Conservation (phyloP, 2,329 filamentous ascomycete species). For the Ramularia endophylla region DNA sequence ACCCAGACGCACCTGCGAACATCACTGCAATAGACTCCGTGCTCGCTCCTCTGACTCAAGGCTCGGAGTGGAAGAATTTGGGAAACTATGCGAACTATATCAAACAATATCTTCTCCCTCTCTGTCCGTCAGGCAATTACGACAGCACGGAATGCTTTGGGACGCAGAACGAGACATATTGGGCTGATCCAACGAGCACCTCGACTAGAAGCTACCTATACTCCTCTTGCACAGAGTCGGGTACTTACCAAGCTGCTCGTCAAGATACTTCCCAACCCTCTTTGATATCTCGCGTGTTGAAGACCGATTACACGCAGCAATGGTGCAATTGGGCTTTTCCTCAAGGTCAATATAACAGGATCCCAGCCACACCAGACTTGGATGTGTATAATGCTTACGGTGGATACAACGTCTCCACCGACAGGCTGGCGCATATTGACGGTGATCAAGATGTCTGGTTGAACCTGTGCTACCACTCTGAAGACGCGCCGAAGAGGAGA, state of each 20-base stretch:
- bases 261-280: slow-evolving; percentile 40
- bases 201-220: too few relatives aligned
- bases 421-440: slow-evolving; percentile 48
- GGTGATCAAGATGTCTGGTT: slow-evolving; percentile 50
- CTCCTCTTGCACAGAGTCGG: too few relatives aligned
- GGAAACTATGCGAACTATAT: slow-evolving; percentile 50
- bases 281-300: slow-evolving; percentile 44
- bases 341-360: slow-evolving; percentile 39
- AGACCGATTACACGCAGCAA: slow-evolving; percentile 48
- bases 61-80: slow-evolving; percentile 46
- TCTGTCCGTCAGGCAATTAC: slow-evolving; percentile 38
- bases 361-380: slow-evolving; percentile 41
- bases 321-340: slow-evolving; percentile 53
- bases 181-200: too few relatives aligned
- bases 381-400: slow-evolving; percentile 43
- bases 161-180: slow-evolving; percentile 41
- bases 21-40: slow-evolving; percentile 42
- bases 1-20: slow-evolving; percentile 39
- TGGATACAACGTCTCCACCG: slow-evolving; percentile 41
- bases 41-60: slow-evolving; percentile 45
- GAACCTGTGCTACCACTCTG: slow-evolving; percentile 47
- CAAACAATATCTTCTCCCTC: slow-evolving; percentile 40
- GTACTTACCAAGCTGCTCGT: slow-evolving; percentile 46
- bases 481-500: slow-evolving; percentile 32
- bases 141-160: slow-evolving; percentile 44